phyloP scores from a whole-genome alignment of 495 filamentous ascomycete genomes.

The Cetradonia linearis region DNA sequence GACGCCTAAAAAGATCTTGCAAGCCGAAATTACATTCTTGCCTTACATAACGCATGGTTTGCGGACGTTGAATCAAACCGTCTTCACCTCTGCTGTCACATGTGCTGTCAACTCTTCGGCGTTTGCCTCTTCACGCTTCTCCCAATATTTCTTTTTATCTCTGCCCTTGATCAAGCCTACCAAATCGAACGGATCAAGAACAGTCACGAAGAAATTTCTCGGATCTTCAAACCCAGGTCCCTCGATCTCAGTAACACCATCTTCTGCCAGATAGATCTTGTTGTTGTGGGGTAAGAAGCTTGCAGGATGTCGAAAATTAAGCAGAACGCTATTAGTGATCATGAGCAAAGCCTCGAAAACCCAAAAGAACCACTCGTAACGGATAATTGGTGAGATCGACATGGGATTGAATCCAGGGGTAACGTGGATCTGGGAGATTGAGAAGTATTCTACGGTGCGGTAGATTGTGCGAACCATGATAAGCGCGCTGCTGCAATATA shows the following conservation, averaged over 20 bases:
- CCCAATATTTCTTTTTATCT: conserved; percentile 48
- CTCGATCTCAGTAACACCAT: conserved; percentile 54
- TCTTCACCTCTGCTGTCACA: neutral
- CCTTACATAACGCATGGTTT: no score
- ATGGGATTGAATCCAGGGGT: conserved; percentile 27
- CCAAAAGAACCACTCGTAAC: conserved; percentile 65
- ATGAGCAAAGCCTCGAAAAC: conserved; percentile 59
- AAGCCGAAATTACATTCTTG: no score
- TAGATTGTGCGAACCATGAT: conserved; percentile 56
- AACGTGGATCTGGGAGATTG: conserved; percentile 34
- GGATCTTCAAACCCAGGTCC: conserved; percentile 53
- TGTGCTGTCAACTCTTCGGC: neutral
- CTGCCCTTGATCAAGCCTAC: conserved; percentile 43
- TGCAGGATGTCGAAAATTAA: conserved; percentile 56
- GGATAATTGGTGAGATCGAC: conserved; percentile 43
- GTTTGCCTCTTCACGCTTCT: conserved; percentile 26
- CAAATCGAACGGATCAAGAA: conserved; percentile 61
- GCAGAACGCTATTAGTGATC: conserved; percentile 48
- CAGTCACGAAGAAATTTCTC: conserved; percentile 42
- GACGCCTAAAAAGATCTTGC: no score
- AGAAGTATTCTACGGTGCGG: conserved; percentile 54
- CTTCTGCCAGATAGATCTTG: conserved; percentile 52
- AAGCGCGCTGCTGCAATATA: conserved; percentile 52
- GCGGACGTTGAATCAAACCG: neutral
- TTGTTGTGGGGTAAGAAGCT: conserved; percentile 49